Evolutionary conservation across 108 stramenopile species (phyloP), one percentile per base, ranked within the genome.

Genomic region (Cyclotella cryptica): DNA sequence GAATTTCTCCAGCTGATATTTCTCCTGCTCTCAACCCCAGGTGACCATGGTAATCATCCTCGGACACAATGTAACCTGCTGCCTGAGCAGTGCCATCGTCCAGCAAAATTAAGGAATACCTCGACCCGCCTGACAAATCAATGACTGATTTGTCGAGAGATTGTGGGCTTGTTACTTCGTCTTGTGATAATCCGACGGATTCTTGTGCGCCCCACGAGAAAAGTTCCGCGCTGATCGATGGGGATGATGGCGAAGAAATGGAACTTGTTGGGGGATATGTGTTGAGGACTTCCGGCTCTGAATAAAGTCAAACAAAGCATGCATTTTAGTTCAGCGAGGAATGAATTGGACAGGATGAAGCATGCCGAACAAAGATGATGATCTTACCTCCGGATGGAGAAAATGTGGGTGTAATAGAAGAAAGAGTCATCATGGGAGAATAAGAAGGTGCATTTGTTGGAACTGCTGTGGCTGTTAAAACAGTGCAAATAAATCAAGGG

Each of bases 1-100:
- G 29, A 66, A 77, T 77, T 44, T 49, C 65, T 47, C 81, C 81
- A 17, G 45, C 52, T 10, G 29, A 27, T 22, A 83, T 49, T 15
- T 77, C 71, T 43, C 46, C 17, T 24, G 58, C 71, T 19, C 24
- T 51, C 28, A 79, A 19, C 29, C 81, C 81, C 18, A 83, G 47
- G 51, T 83, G 81, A 29, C 81, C 81, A 63, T 72, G 65, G 41
- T 83, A 83, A 72, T 77, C 71, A 70, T 76, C 75, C 24, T 68
- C 49, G 9, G 81, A 77, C 30, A 77, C 74, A 59, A 83, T 77
- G 35, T 53, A 83, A 11, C 81, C 81, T 61, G 66, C 81, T 47
- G 81, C 51, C 49, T 76, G 75, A 13, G 81, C 81, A 52, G 71
- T 68, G 19, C 81, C 81, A 53, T 83, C 75, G 51, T 51, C 35